These are phyloP conservation scores for Clarkia xantiana DNA, from an alignment of 345 rosid species.

Conservation along the genomic window DNA sequence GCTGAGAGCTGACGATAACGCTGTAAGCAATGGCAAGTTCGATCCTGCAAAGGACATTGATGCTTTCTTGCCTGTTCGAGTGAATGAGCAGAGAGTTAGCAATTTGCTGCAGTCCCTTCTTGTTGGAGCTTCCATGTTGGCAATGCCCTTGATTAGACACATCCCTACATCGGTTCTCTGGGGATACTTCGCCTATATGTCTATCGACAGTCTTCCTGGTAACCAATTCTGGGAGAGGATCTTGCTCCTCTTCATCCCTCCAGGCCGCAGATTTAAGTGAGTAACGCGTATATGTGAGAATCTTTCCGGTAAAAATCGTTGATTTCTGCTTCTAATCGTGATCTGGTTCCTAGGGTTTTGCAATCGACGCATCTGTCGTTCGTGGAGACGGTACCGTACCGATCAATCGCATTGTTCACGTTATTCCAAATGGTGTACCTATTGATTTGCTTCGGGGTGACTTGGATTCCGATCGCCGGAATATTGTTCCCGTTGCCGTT, in stretches of 20 bases:
- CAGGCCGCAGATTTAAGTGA: constrained; percentile 7
- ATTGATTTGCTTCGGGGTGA: not conserved
- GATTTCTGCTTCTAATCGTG: too few relatives aligned
- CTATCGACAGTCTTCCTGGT: constrained; percentile 9
- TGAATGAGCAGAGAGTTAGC: constrained; percentile 8
- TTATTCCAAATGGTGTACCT: too few relatives aligned
- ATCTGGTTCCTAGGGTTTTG: too few relatives aligned
- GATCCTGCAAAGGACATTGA: constrained; percentile 6
- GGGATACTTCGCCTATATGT: constrained; percentile 9
- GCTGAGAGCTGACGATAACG: not conserved
- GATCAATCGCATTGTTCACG: not conserved
- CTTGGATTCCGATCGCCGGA: constrained; percentile 4
- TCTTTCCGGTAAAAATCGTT: too few relatives aligned
- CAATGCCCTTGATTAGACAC: constrained; percentile 5
- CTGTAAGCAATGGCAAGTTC: not conserved
- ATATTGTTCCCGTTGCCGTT: constrained; percentile 1
- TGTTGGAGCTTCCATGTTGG: constrained; percentile 1
- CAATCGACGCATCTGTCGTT: constrained; percentile 1
- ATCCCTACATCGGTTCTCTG: constrained; percentile 8
- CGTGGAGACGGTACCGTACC: constrained; percentile 4
- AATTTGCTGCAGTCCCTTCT: constrained; percentile 8
- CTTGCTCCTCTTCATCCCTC: constrained; percentile 4
- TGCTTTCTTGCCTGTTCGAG: constrained; percentile 6
- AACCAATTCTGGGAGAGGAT: constrained; percentile 12
- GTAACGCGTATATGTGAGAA: not conserved